Conservation (phyloP, 495 filamentous ascomycete genomes). For the Aspergillus mulundensis region DNA sequence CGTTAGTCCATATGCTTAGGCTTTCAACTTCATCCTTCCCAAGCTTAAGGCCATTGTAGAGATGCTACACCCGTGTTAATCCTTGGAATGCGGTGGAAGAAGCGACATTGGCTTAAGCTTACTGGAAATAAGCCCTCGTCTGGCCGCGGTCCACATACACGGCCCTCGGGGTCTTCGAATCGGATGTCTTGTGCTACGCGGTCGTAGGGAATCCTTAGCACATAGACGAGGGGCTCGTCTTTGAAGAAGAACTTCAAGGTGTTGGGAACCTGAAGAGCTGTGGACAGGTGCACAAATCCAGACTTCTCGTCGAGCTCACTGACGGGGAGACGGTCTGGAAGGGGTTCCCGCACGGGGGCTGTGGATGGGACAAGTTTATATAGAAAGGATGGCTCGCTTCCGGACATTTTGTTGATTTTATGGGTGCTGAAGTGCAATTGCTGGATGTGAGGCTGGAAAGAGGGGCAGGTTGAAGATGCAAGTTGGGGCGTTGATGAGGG, state of each 20-base stretch:
- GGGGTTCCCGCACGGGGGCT: conserved; percentile 36
- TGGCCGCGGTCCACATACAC: conserved; percentile 36
- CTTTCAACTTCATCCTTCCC: conserved; percentile 44
- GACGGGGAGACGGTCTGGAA: conserved; percentile 40
- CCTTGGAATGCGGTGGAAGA: background rate
- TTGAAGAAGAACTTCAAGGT: conserved; percentile 64
- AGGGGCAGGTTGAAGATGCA: background rate
- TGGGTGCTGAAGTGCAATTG: background rate
- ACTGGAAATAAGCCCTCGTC: conserved; percentile 46
- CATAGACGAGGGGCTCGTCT: conserved; percentile 67
- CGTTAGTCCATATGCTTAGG: conserved; percentile 42
- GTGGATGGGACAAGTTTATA: conserved; percentile 46
- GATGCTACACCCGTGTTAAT: conserved; percentile 27
- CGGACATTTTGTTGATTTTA: conserved; percentile 22
- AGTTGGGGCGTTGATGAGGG: background rate
- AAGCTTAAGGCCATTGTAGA: conserved; percentile 43
- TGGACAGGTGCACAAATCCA: conserved; percentile 43
- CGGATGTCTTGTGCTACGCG: conserved; percentile 35
- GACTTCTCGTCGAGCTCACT: conserved; percentile 39
- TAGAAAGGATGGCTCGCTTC: conserved; percentile 33
- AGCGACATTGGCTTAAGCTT: conserved; percentile 11
- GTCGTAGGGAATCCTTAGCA: conserved; percentile 74
- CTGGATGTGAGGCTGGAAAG: background rate
- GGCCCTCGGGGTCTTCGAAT: conserved; percentile 42
- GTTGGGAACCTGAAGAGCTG: conserved; percentile 37